These are phyloP conservation scores for Coprinopsis cinerea DNA, from an alignment of 768 basidiomycete genomes.

Conservation along the genomic window DNA sequence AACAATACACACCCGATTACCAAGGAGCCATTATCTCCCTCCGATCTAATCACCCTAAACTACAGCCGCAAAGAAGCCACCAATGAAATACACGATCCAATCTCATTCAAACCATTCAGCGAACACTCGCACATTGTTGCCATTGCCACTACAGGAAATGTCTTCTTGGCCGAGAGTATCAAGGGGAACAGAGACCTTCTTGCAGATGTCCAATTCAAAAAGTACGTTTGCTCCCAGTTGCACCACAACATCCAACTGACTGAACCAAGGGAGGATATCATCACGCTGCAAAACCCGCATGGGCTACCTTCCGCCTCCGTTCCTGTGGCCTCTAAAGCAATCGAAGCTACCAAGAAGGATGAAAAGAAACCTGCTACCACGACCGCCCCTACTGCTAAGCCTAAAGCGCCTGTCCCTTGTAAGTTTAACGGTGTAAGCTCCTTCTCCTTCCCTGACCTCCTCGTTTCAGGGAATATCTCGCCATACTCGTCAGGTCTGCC, in stretches of 20 bases:
- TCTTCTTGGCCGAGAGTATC: conserved; percentile 87
- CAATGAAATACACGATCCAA: conserved; percentile 89
- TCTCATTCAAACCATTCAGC: conserved; percentile 96
- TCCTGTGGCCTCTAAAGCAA: conserved; percentile 22
- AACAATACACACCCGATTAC: conserved; percentile 77
- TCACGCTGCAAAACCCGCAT: conserved; percentile 92
- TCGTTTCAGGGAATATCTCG: conserved; percentile 72
- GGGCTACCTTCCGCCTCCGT: conserved; percentile 58
- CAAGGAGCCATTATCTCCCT: conserved; percentile 60
- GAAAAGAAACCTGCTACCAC: background rate
- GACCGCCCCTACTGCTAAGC: conserved; percentile 33
- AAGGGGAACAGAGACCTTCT: conserved; percentile 85
- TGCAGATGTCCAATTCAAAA: conserved; percentile 78
- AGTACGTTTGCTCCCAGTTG: conserved; percentile 36
- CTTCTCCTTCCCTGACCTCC: background rate
- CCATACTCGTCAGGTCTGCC: conserved; percentile 86
- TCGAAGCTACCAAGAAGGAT: background rate
- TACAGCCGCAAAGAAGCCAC: conserved; percentile 79
- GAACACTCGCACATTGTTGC: conserved; percentile 95
- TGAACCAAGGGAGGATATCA: conserved; percentile 67
- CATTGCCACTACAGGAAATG: conserved; percentile 85
- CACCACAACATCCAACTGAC: conserved; percentile 5
- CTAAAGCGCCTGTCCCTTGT: conserved; percentile 66
- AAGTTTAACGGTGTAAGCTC: conserved; percentile 18
- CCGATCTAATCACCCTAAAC: conserved; percentile 72